Percentiles rank a stretch among this genome's conserved stretches.
These are phyloP conservation scores for Amphichorda felina DNA, from an alignment of 2,329 filamentous ascomycete species.

Conservation along the genomic window DNA sequence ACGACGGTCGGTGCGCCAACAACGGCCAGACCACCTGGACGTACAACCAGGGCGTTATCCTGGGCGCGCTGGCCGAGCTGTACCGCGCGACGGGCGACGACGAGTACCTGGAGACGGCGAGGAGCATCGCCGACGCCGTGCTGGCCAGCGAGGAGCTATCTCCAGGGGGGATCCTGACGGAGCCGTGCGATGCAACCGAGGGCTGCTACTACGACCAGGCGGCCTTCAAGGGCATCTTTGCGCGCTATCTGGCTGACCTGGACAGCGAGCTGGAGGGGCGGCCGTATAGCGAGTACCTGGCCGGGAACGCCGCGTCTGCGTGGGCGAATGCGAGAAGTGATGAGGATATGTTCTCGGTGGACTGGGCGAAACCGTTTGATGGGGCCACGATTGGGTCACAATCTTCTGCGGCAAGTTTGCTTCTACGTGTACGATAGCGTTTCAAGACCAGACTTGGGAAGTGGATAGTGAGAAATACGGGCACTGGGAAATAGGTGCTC, in stretches of 20 bases:
- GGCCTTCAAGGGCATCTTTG: conserved; percentile 62
- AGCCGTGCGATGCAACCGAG: conserved; percentile 19
- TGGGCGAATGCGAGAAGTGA: conserved; percentile 43
- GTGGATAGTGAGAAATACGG: too few species aligned
- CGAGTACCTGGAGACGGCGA: conserved; percentile 27
- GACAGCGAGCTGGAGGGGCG: conserved; percentile 15
- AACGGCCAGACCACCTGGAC: conserved; percentile 37
- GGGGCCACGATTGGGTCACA: conserved; percentile 45
- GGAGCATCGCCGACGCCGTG: conserved; percentile 34
- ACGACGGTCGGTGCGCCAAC: conserved; percentile 31
- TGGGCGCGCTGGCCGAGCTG: conserved; percentile 42
- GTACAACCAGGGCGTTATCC: conserved; percentile 48
- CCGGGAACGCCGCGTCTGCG: conserved; percentile 51
- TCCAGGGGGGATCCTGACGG: conserved; percentile 30
- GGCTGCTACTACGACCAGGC: conserved; percentile 29
- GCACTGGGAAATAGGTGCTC: too few species aligned
- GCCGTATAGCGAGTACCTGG: conserved; percentile 40
- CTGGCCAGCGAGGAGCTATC: conserved; percentile 30
- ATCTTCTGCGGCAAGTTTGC: conserved; percentile 32
- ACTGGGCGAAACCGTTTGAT: conserved; percentile 52
- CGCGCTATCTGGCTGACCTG: conserved; percentile 37
- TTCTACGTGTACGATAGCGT: too few species aligned
- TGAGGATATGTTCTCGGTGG: conserved; percentile 41
- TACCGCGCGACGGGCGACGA: conserved; percentile 28
- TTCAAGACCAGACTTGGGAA: too few species aligned